Evolutionary conservation across 495 filamentous ascomycete species (phyloP).

Genomic region (Penicillium subrubescens): DNA sequence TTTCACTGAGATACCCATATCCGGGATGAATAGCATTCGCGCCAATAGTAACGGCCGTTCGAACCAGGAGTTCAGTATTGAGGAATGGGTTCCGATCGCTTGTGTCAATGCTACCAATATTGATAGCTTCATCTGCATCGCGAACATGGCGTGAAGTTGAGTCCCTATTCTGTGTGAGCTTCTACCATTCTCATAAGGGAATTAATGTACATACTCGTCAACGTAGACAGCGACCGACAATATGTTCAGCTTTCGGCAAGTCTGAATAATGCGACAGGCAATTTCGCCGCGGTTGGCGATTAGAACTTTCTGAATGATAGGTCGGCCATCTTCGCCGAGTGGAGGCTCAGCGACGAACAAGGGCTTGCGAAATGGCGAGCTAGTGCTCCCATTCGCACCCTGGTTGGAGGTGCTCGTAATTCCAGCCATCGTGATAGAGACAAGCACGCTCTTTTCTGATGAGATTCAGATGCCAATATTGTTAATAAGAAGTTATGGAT

Average conservation of each 20-base stretch:
- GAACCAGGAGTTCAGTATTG: constrained; percentile 78
- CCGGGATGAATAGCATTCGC: constrained; percentile 65
- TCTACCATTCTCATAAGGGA: background rate
- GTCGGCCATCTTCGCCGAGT: constrained; percentile 12
- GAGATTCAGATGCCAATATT: background rate
- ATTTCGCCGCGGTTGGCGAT: constrained; percentile 57
- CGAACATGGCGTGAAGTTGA: constrained; percentile 22
- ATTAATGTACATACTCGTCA: constrained; percentile 31
- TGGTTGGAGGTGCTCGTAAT: background rate
- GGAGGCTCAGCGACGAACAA: constrained; percentile 22
- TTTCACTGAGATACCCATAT: constrained; percentile 61
- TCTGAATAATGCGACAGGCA: constrained; percentile 45
- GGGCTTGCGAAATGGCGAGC: constrained; percentile 15
- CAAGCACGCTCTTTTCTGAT: background rate
- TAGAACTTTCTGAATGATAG: constrained; percentile 24
- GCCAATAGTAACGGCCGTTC: constrained; percentile 67
- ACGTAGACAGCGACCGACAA: constrained; percentile 51
- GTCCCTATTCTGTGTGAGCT: constrained; percentile 15
- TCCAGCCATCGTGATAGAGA: constrained; percentile 3
- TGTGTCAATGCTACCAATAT: constrained; percentile 24
- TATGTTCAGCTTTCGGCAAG: constrained; percentile 41
- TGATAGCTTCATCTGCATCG: constrained; percentile 28
- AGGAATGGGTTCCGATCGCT: constrained; percentile 60
- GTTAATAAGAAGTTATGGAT: background rate
- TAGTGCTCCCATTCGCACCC: background rate